Percentiles rank a stretch among this genome's conserved stretches.
These are phyloP conservation scores for Trichoderma asperelloides DNA, from an alignment of 495 filamentous ascomycete genomes.

Conservation along the genomic window DNA sequence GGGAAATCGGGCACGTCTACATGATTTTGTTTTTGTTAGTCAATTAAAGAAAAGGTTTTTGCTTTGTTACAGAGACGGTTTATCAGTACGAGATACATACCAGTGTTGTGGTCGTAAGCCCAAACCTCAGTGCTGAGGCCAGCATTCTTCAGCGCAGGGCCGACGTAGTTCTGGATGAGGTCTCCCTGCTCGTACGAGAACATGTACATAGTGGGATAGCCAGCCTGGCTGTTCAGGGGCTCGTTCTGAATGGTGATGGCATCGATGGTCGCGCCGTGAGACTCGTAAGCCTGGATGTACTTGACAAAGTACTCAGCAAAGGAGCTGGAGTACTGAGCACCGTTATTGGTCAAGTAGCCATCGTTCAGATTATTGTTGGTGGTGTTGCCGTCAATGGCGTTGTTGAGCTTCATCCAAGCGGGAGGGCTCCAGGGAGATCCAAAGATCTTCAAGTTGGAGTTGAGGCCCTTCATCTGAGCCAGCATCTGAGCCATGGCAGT, in stretches of 20 bases:
- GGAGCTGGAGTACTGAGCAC: slow-evolving; percentile 16
- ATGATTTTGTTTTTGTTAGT: neutral
- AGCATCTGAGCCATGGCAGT: slow-evolving; percentile 43
- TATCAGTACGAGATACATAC: slow-evolving; percentile 17
- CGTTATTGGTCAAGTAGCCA: slow-evolving; percentile 24
- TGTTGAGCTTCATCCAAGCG: slow-evolving; percentile 51
- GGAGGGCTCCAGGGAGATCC: slow-evolving; percentile 47
- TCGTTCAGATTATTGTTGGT: slow-evolving; percentile 40
- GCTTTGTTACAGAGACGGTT: neutral
- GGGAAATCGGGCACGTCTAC: slow-evolving; percentile 36
- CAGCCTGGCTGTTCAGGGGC: slow-evolving; percentile 43
- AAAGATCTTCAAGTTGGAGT: slow-evolving; percentile 31
- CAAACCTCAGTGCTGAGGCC: slow-evolving; percentile 37
- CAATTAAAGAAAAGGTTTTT: neutral
- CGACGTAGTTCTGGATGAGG: slow-evolving; percentile 40
- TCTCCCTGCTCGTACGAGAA: slow-evolving; percentile 38
- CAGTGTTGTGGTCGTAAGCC: slow-evolving; percentile 52
- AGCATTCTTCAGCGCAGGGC: slow-evolving; percentile 35
- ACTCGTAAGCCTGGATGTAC: slow-evolving; percentile 44
- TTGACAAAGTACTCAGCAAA: slow-evolving; percentile 49
- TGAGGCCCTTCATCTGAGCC: slow-evolving; percentile 29
- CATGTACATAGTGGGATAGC: slow-evolving; percentile 48
- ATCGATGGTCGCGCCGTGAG: slow-evolving; percentile 36
- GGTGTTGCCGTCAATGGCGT: slow-evolving; percentile 27
- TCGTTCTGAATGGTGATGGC: slow-evolving; percentile 52